Base-by-base conservation (phyloP, 2,329 filamentous ascomycete species). In the Alternaria infectoria region DNA sequence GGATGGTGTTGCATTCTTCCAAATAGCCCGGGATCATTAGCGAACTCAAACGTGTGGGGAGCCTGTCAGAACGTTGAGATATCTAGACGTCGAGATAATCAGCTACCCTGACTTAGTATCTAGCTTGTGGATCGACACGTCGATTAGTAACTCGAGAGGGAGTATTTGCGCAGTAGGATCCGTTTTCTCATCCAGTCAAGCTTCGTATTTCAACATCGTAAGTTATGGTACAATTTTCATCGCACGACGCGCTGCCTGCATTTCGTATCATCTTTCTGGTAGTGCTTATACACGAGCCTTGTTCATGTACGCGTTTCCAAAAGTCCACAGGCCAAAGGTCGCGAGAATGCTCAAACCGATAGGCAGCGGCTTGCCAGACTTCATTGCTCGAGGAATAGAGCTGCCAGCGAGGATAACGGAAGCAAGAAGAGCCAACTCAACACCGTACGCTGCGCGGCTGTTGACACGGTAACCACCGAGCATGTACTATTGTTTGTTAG, bases 341-440 rank as follows among this genome's bases (percentile, higher is more conserved):
- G 95, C 93, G 75, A 98, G 77, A 51, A 93, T 75, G 75, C 92
- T 95, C 75, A 99, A 83, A 11, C 90, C 88, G 59, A 91, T 85
- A 1, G 96, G 95, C 56, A 99, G 87, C 1, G 93, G 92, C 86
- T 98, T 99, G 72, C 87, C 85, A 45, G 90, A 87, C 79, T 89
- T 92, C 75, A 99, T 89, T 5, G 93, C 96, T 56, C 96, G 87
- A 12, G 96, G 96, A 64, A 98, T 90, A 2, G 92, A 91, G 45
- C 91, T 91, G 19, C 93, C 93, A 3, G 87, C 95, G 36, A 99
- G 86, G 25, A 98, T 83, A n/a, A 93, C 74, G 1, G 93, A 97
- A 5, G 96, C 96, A 46, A 97, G 85, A 10, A 99, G 86, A n/a
- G 91, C 92, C 46, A 97, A 84, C 81, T 98, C 96, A 70, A 96